These are phyloP conservation scores for Fraxinus anomala DNA, from an alignment of 257 asterid genomes.

Conservation along the genomic window DNA sequence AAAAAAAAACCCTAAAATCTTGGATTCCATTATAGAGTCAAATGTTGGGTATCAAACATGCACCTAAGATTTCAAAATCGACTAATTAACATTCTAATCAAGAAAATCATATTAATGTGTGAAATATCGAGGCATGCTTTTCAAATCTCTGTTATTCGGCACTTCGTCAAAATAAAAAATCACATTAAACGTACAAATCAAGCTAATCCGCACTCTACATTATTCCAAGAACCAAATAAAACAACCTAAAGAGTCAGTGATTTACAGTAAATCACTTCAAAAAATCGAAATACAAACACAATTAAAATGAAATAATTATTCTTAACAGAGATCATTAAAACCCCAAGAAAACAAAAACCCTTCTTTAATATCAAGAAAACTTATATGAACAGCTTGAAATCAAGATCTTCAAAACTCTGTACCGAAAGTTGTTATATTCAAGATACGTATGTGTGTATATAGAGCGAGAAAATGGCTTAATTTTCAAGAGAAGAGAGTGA, in stretches of 20 bases:
- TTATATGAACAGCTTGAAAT: conserved; percentile 33
- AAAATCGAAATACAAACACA: not conserved
- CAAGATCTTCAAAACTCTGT: conserved; percentile 27
- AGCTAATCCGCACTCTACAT: not conserved
- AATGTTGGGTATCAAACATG: conserved; percentile 2
- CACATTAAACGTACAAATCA: not conserved
- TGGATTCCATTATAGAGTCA: not conserved
- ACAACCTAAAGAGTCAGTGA: not conserved
- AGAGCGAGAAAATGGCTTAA: conserved; percentile 20
- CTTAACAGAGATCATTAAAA: conserved; percentile 17
- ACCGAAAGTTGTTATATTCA: conserved; percentile 5
- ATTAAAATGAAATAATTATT: not conserved
- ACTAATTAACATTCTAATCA: conserved; percentile 10
- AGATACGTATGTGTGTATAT: not conserved
- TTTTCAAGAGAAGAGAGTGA: conserved; percentile 38
- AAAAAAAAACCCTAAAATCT: too few relatives aligned
- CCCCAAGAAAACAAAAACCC: conserved; percentile 22
- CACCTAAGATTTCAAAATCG: conserved; percentile 3
- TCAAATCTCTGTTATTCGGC: not conserved
- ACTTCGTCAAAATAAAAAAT: not conserved
- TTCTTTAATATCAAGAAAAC: conserved; percentile 45
- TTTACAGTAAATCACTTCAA: not conserved
- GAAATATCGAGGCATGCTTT: not conserved
- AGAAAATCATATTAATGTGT: conserved; percentile 13
- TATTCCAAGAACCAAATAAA: not conserved